These are phyloP conservation scores for Aureobasidium sp. DNA, from an alignment of 2,329 filamentous ascomycete genomes.

Conservation along the genomic window DNA sequence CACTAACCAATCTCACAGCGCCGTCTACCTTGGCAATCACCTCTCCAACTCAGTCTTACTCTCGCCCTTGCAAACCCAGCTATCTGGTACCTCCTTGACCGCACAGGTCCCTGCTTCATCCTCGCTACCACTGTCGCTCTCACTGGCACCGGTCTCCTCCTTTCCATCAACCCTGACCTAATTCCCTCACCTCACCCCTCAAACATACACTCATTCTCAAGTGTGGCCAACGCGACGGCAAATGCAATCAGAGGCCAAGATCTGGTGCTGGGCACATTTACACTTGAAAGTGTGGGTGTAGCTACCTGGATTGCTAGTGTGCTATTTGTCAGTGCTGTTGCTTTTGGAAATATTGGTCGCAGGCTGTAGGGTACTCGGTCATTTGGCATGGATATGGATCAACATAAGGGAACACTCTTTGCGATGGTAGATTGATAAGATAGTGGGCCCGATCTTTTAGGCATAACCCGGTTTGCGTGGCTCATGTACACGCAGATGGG, in stretches of 20 bases:
- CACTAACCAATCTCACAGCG: slow-evolving; percentile 48
- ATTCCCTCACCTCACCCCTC: slow-evolving; percentile 59
- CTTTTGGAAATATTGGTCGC: slow-evolving; percentile 92
- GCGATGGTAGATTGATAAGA: not conserved
- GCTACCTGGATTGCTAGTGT: slow-evolving; percentile 89
- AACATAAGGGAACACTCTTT: not conserved
- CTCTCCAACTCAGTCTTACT: slow-evolving; percentile 84
- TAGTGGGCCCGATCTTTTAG: too few relatives aligned
- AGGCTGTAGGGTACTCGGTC: slow-evolving; percentile 43
- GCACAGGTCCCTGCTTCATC: slow-evolving; percentile 75
- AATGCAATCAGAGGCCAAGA: slow-evolving; percentile 18
- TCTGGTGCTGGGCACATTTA: slow-evolving; percentile 44
- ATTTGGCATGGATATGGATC: not conserved
- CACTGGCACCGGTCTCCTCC: slow-evolving; percentile 64
- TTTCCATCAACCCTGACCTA: slow-evolving; percentile 70
- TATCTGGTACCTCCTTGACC: slow-evolving; percentile 93
- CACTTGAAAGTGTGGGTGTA: slow-evolving; percentile 59
- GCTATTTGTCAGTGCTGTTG: slow-evolving; percentile 88
- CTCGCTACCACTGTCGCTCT: slow-evolving; percentile 69
- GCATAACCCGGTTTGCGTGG: too few relatives aligned
- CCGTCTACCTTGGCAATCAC: slow-evolving; percentile 86
- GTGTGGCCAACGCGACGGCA: slow-evolving; percentile 19
- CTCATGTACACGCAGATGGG: too few relatives aligned
- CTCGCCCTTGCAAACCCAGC: slow-evolving; percentile 87
- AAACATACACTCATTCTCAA: slow-evolving; percentile 21